Base-by-base conservation (phyloP, 73 alveolate species). In the Diophrys sp. region DNA sequence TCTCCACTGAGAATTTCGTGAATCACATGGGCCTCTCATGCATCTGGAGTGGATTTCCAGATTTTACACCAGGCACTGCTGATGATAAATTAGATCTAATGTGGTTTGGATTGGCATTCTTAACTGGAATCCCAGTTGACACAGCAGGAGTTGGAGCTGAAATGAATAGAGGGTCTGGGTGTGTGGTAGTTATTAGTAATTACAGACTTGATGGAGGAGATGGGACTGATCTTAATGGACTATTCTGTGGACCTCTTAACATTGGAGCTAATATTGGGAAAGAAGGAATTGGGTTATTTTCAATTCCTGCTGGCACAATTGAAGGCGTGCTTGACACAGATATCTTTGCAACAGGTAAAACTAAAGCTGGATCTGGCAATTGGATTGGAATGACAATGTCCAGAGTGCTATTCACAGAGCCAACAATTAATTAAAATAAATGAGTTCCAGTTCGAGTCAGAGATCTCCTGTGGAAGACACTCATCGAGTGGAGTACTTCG, bases 141-240 rank as follows among this genome's bases (percentile, higher is more conserved):
- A 18, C 62, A 44, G 62, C 62, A 44, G 62, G 62, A 44, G 62
- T 44, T 18, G 62, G 62, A 44, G 62, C 62, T 44, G 62, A 44
- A 44, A 44, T 44, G 62, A 44, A 44, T 44, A 44, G 62, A 44
- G 62, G 62, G 18, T 44, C 62, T 44, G 62, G 62, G 62, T 44
- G 62, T 44, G 62, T 44, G 18, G 62, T 44, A 11, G 62, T 44
- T 11, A 44, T 5, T 11, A 11, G n/a, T 44, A 44, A 44, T 44
- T 44, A 44, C 18, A 44, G 62, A 44, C 18, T 44, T 5, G 62
- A 44, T 44, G 62, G 62, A 18, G 18, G 62, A 11, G 62, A 44
- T 11, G 62, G 62, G 62, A 44, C 62, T 44, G 62, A 44, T 44
- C 62, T 44, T 5, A 18, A 44, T 44, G 62, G 62, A 44, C 62